phyloP scores from a whole-genome alignment of 495 filamentous ascomycete species.

The Tuber aestivum region DNA sequence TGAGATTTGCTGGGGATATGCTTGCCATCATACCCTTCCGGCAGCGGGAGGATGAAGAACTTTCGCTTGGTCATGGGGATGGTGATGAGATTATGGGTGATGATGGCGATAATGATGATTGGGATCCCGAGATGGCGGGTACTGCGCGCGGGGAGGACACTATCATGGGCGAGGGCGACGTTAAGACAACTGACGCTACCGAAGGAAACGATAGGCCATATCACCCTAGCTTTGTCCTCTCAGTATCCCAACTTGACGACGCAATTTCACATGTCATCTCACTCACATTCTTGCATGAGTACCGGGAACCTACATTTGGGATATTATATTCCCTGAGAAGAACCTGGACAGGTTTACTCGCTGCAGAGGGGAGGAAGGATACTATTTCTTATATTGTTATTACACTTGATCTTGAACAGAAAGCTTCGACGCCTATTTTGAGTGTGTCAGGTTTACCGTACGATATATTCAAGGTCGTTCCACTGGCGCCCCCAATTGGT shows the following conservation, averaged over 20 bases:
- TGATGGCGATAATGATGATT: constrained; percentile 39
- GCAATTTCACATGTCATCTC: constrained; percentile 79
- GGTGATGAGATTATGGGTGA: constrained; percentile 44
- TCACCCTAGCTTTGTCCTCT: constrained; percentile 40
- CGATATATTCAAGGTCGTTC: constrained; percentile 77
- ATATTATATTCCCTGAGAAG: constrained; percentile 71
- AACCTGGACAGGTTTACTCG: constrained; percentile 64
- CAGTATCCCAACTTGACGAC: constrained; percentile 60
- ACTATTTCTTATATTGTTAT: constrained; percentile 84
- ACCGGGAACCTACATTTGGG: constrained; percentile 94
- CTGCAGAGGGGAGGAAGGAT: constrained; percentile 71
- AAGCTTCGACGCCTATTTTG: constrained; percentile 84
- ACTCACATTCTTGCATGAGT: constrained; percentile 90
- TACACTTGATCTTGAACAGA: constrained; percentile 88
- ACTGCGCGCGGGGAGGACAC: constrained; percentile 29
- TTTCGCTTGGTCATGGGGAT: constrained; percentile 80
- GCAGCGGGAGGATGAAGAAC: constrained; percentile 75
- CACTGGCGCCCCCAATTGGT: constrained; percentile 78
- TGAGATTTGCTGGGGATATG: constrained; percentile 83
- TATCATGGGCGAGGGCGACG: constrained; percentile 52
- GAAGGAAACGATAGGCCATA: constrained; percentile 36
- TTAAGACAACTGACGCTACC: constrained; percentile 22
- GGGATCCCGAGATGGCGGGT: constrained; percentile 37
- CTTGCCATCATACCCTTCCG: constrained; percentile 91
- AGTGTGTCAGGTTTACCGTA: constrained; percentile 80